Conservation (phyloP, 345 rosid species). For the Populus simonii region DNA sequence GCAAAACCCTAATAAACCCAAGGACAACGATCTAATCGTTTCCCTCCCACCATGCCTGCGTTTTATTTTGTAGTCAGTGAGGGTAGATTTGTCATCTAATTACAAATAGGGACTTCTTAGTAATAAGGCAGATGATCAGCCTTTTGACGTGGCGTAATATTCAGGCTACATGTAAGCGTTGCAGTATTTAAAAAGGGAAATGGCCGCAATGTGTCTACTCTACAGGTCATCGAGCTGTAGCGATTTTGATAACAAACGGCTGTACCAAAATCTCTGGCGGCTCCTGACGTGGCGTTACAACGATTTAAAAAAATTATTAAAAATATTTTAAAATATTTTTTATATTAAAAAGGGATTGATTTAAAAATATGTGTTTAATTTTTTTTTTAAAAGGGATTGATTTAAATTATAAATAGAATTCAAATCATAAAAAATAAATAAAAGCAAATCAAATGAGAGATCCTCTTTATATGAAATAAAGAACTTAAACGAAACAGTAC, state of each 20-base stretch:
- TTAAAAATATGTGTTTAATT: no score
- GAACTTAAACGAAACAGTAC: no score
- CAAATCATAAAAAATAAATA: no score
- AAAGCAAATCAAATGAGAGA: no score
- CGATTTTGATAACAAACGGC: background rate
- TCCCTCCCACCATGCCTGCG: background rate
- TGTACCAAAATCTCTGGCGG: background rate
- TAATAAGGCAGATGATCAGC: background rate
- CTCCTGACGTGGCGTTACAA: background rate
- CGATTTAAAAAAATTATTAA: no score
- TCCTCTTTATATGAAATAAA: no score
- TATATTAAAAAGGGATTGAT: no score
- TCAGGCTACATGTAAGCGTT: background rate
- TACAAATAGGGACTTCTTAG: background rate
- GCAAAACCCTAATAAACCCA: slow-evolving; percentile 48
- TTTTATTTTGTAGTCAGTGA: background rate
- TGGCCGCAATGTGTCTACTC: background rate
- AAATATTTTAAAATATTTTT: no score
- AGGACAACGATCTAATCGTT: background rate
- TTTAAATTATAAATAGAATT: no score
- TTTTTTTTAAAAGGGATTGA: no score
- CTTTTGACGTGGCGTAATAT: background rate
- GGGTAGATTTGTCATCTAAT: slow-evolving; percentile 5
- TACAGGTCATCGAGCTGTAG: background rate
- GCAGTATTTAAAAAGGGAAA: background rate